A percentile compares a stretch with the other conserved stretches of the same genome.
Conservation (phyloP, 2,329 filamentous ascomycete genomes). For the Phialocephala sp. region DNA sequence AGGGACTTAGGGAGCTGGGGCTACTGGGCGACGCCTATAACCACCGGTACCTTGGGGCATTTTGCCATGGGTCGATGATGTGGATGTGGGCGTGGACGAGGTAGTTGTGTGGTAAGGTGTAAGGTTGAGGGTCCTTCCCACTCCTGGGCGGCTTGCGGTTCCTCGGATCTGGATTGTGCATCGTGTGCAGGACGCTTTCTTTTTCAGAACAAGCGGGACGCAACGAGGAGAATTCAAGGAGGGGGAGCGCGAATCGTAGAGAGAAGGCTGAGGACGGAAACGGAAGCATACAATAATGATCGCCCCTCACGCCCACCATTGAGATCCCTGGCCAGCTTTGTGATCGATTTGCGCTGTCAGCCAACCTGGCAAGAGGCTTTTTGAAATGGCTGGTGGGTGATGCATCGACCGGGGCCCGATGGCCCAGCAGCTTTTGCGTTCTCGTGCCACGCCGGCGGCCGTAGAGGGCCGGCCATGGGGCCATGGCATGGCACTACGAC, state of each 20-base stretch:
- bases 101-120: constrained; percentile 6
- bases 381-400: background rate
- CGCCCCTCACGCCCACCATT: constrained; percentile 4
- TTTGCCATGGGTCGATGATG: constrained; percentile 1
- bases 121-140: constrained; percentile 12
- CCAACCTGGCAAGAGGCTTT: constrained; percentile 17
- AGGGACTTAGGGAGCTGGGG: constrained; percentile 14
- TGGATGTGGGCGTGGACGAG: background rate
- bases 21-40: constrained; percentile 16
- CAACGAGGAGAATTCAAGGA: constrained; percentile 9
- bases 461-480: constrained; percentile 9
- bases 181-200: constrained; percentile 8
- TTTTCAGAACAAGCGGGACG: constrained; percentile 12
- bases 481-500: background rate
- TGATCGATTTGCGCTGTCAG: constrained; percentile 16
- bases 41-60: constrained; percentile 17
- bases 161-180: constrained; percentile 24
- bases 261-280: constrained; percentile 17
- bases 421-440: constrained; percentile 1
- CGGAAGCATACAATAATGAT: constrained; percentile 18
- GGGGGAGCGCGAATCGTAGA: constrained; percentile 6
- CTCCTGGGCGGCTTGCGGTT: constrained; percentile 10
- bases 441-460: background rate
- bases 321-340: background rate
- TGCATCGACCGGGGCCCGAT: too few relatives aligned